Evolutionary conservation across 2,329 filamentous ascomycete genomes (phyloP).

Genomic region (Hypoxylon rubiginosum): DNA sequence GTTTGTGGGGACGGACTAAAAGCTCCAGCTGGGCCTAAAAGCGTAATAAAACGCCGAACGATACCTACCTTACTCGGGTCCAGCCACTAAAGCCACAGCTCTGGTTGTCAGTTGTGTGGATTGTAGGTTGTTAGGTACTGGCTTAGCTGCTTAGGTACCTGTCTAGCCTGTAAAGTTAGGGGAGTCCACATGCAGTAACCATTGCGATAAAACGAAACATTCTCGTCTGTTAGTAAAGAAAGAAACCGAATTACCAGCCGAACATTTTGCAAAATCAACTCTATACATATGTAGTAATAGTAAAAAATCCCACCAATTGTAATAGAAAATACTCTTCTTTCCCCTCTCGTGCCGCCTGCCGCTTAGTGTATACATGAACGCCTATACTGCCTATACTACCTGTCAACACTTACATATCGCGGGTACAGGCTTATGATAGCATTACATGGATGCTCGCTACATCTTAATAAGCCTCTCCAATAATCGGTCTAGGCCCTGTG

Average conservation of each 20-base stretch:
- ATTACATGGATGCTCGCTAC: slow-evolving; percentile 25
- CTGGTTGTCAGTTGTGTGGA: too few relatives aligned
- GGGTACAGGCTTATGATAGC: slow-evolving; percentile 17
- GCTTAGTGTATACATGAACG: background rate
- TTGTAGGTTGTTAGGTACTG: too few relatives aligned
- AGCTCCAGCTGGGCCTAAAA: slow-evolving; percentile 16
- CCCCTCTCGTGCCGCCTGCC: background rate
- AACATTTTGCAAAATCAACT: background rate
- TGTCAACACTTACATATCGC: background rate
- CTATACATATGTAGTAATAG: background rate
- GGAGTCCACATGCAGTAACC: slow-evolving; percentile 4
- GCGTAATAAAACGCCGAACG: slow-evolving; percentile 11
- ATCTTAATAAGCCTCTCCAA: slow-evolving; percentile 36
- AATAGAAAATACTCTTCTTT: background rate
- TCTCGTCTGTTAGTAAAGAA: background rate
- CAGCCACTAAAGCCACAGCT: slow-evolving; percentile 35
- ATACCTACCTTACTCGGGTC: slow-evolving; percentile 8
- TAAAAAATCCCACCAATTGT: background rate
- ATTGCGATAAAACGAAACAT: slow-evolving; percentile 12
- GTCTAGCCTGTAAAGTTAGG: too few relatives aligned
- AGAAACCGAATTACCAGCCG: background rate
- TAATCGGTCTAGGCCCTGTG: slow-evolving; percentile 26
- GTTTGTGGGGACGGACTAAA: slow-evolving; percentile 27
- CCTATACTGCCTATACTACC: background rate
- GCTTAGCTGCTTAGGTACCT: background rate